Percentiles rank a stretch among this genome's conserved stretches.
phyloP scores from a whole-genome alignment of 2,329 filamentous ascomycete species.

The Pseudogymnoascus destructans region DNA sequence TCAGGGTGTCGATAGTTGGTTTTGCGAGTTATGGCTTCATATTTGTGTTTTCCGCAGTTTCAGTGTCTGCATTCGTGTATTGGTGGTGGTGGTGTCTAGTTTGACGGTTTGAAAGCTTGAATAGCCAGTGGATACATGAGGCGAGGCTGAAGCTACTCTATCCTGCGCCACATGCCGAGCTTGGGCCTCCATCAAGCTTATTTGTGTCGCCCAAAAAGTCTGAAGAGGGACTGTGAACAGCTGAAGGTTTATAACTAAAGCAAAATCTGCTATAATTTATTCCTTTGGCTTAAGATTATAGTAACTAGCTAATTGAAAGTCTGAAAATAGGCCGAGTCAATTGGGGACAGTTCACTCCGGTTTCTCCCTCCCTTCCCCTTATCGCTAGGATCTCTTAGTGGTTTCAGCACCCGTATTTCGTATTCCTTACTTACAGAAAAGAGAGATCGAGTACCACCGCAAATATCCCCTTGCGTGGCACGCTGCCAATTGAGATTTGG shows the following conservation, averaged over 20 bases:
- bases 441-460: constrained; percentile 2
- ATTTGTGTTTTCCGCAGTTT: neutral
- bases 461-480: neutral
- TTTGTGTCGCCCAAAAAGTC: no score
- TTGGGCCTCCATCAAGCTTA: neutral
- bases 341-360: no score
- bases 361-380: constrained; percentile 1
- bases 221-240: no score
- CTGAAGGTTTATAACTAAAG: no score
- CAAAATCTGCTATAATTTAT: no score
- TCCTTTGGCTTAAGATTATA: no score
- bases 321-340: no score
- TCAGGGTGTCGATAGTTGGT: neutral
- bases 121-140: neutral
- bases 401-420: constrained; percentile 5
- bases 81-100: neutral
- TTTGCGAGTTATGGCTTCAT: neutral
- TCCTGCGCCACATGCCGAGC: neutral
- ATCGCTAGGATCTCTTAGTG: constrained; percentile 5
- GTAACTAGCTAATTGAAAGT: no score
- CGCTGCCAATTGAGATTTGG: neutral
- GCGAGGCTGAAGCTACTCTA: neutral
- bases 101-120: neutral
- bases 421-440: neutral
- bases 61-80: neutral